Percentiles rank a stretch among this genome's conserved stretches.
Evolutionary conservation across 164 flowering plant species (phyloP).

Genomic region (Chimonanthus praecox): DNA sequence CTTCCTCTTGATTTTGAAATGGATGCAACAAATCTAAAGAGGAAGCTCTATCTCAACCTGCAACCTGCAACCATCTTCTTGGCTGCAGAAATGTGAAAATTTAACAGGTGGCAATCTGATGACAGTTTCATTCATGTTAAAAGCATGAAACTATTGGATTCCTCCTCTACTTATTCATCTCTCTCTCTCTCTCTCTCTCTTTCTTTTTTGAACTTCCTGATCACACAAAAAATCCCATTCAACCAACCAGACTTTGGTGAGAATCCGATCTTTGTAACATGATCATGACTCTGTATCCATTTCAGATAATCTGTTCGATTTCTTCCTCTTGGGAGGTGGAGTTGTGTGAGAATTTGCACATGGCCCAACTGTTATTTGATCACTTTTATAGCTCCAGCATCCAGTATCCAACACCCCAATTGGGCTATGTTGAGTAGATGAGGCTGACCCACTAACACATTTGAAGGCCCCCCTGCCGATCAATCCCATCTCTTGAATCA

Average conservation of each 20-base stretch:
- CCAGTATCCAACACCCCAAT: constrained; percentile 87
- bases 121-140: constrained; percentile 26
- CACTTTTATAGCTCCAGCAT: constrained; percentile 75
- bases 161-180: background rate
- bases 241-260: constrained; percentile 22
- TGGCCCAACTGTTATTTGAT: constrained; percentile 53
- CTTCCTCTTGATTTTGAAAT: constrained; percentile 7
- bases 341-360: constrained; percentile 41
- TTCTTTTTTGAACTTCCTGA: background rate
- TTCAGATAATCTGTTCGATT: constrained; percentile 38
- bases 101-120: constrained; percentile 30
- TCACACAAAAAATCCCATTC: constrained; percentile 32
- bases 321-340: constrained; percentile 41
- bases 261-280: constrained; percentile 7
- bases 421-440: constrained; percentile 72
- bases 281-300: constrained; percentile 24
- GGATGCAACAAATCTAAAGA: background rate
- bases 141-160: constrained; percentile 31
- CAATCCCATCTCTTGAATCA: constrained; percentile 42
- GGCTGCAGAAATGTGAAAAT: constrained; percentile 34
- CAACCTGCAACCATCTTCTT: constrained; percentile 3
- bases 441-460: constrained; percentile 15
- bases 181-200: background rate
- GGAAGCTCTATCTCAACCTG: constrained; percentile 7
- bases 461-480: constrained; percentile 19